Conservation (phyloP, 2,329 filamentous ascomycete genomes). For the Colletotrichum siamense region DNA sequence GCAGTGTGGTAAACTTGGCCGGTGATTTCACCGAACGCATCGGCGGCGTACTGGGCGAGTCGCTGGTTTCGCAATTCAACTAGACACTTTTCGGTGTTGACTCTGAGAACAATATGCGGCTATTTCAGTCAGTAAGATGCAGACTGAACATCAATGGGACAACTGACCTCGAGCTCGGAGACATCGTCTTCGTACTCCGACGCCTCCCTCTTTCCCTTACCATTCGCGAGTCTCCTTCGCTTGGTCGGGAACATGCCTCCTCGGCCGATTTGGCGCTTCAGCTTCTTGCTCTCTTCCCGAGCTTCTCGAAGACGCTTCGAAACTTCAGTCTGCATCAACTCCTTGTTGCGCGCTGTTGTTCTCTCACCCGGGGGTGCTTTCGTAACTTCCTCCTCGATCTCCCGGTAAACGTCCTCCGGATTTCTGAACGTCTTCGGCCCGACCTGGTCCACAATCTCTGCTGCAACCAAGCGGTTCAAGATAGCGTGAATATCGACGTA, state of each 20-base stretch:
- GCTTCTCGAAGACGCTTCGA: conserved; percentile 58
- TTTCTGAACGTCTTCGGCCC: conserved; percentile 61
- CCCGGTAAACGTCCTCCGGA: conserved; percentile 63
- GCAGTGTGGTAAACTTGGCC: conserved; percentile 79
- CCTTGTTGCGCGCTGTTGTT: conserved; percentile 64
- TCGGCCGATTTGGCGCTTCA: conserved; percentile 58
- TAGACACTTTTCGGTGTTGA: conserved; percentile 86
- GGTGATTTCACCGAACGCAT: conserved; percentile 75
- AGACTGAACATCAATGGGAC: conserved; percentile 12
- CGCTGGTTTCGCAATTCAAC: conserved; percentile 83
- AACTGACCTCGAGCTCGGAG: conserved; percentile 58
- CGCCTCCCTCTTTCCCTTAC: conserved; percentile 41
- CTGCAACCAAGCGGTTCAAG: conserved; percentile 61
- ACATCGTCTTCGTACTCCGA: conserved; percentile 42
- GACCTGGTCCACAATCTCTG: conserved; percentile 73
- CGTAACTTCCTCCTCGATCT: conserved; percentile 69
- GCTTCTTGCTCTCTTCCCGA: conserved; percentile 54
- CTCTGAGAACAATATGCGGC: conserved; percentile 74
- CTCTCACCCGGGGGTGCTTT: conserved; percentile 49
- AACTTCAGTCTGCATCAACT: conserved; percentile 64
- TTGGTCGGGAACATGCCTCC: conserved; percentile 49
- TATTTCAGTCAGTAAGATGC: conserved; percentile 43
- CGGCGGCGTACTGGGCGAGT: conserved; percentile 74
- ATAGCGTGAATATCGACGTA: conserved; percentile 54
- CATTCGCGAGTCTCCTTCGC: conserved; percentile 60